Evolutionary conservation across 371 early-diverging fungal species (phyloP).

Genomic region (Mortierella sp.): DNA sequence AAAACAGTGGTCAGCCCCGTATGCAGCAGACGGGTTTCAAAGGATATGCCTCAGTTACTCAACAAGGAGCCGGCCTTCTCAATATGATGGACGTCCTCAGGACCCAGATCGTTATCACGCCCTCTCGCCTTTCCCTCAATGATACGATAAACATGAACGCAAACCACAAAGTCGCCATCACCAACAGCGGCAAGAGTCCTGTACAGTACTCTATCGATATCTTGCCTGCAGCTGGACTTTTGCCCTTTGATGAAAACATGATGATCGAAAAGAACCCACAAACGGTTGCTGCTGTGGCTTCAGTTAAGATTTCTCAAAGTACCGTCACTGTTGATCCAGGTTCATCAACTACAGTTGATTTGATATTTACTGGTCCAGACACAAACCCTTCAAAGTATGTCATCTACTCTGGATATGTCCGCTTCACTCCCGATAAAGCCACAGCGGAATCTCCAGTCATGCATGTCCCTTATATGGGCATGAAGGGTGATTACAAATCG

Average conservation of each 20-base stretch:
- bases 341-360: constrained; percentile 46
- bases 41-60: constrained; percentile 61
- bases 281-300: constrained; percentile 48
- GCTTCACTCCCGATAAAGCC: constrained; percentile 26
- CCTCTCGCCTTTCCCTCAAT: constrained; percentile 75
- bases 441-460: constrained; percentile 28
- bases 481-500: constrained; percentile 59
- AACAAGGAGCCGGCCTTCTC: constrained; percentile 84
- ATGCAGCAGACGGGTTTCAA: constrained; percentile 56
- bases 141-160: constrained; percentile 63
- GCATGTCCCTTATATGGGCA: constrained; percentile 68
- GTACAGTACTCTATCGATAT: constrained; percentile 64
- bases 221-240: constrained; percentile 59
- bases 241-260: constrained; percentile 55
- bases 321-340: constrained; percentile 58
- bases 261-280: constrained; percentile 40
- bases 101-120: constrained; percentile 63
- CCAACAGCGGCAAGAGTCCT: constrained; percentile 65
- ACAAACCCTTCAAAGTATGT: constrained; percentile 32
- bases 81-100: constrained; percentile 71
- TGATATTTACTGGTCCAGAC: constrained; percentile 58
- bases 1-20: constrained; percentile 67
- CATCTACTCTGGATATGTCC: constrained; percentile 47
- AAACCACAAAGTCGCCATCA: constrained; percentile 67
- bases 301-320: constrained; percentile 38